A percentile compares a stretch with the other conserved stretches of the same genome.
phyloP scores from a whole-genome alignment of 2,329 filamentous ascomycete genomes.

The Exophiala bonariae region DNA sequence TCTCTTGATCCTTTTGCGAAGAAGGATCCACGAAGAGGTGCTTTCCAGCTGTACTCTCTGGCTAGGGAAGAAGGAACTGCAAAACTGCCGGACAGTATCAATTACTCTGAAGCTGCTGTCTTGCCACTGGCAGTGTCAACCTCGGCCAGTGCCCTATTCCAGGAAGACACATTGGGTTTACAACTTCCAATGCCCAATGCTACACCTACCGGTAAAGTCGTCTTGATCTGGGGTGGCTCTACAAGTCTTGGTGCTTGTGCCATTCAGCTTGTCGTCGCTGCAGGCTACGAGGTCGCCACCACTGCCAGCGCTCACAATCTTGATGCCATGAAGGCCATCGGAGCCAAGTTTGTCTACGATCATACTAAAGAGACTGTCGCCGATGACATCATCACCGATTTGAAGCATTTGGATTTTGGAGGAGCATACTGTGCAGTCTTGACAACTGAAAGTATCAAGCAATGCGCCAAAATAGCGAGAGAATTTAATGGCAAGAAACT shows the following conservation, averaged over 20 bases:
- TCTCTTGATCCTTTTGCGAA: slow-evolving; percentile 15
- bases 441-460: not conserved
- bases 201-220: slow-evolving; percentile 3
- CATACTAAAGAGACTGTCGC: slow-evolving; percentile 38
- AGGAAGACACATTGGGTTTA: slow-evolving; percentile 26
- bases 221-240: slow-evolving; percentile 46
- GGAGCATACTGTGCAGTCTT: slow-evolving; percentile 18
- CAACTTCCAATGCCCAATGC: slow-evolving; percentile 22
- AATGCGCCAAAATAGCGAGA: slow-evolving; percentile 11
- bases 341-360: slow-evolving; percentile 43
- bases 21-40: slow-evolving; percentile 20
- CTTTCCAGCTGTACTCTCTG: slow-evolving; percentile 32
- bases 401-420: slow-evolving; percentile 21
- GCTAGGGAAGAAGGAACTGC: slow-evolving; percentile 24
- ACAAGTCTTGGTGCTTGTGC: slow-evolving; percentile 43
- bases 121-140: slow-evolving; percentile 37
- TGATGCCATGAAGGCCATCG: slow-evolving; percentile 32
- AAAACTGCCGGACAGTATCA: slow-evolving; percentile 33
- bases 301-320: slow-evolving; percentile 35
- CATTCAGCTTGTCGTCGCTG: slow-evolving; percentile 40
- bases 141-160: slow-evolving; percentile 35
- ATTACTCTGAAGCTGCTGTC: slow-evolving; percentile 35
- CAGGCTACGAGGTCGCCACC: slow-evolving; percentile 39
- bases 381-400: slow-evolving; percentile 30
- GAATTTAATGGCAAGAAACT: slow-evolving; percentile 5